phyloP scores from a whole-genome alignment of 768 basidiomycete genomes.

The Kwoniella europaea region DNA sequence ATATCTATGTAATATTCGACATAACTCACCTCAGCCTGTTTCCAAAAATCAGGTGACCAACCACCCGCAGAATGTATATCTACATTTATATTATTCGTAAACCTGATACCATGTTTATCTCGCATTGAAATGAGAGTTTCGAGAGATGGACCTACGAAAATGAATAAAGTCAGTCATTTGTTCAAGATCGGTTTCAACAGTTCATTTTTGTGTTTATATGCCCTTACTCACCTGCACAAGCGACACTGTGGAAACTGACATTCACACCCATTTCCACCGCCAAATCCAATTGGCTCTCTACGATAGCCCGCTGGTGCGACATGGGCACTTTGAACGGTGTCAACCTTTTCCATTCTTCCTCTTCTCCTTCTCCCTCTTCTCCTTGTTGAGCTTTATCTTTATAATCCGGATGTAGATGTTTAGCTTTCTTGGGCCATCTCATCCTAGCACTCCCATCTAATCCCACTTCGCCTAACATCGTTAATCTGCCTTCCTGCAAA shows the following conservation, averaged over 20 bases:
- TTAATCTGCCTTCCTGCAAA: constrained; percentile 59
- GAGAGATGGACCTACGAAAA: constrained; percentile 64
- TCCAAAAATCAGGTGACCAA: constrained; percentile 76
- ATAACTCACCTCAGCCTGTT: constrained; percentile 71
- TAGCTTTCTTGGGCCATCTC: constrained; percentile 44
- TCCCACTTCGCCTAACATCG: constrained; percentile 93
- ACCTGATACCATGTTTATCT: constrained; percentile 63
- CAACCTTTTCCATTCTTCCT: constrained; percentile 72
- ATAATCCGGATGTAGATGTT: constrained; percentile 33
- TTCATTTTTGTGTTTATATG: no score
- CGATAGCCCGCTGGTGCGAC: constrained; percentile 77
- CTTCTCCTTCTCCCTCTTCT: constrained; percentile 75
- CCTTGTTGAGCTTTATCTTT: constrained; percentile 63
- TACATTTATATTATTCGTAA: constrained; percentile 73
- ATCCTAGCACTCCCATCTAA: constrained; percentile 68
- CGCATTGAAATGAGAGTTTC: constrained; percentile 70
- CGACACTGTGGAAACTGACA: constrained; percentile 72
- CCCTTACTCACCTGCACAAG: constrained; percentile 37
- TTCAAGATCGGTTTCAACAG: no score
- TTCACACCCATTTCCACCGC: constrained; percentile 78
- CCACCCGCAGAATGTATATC: constrained; percentile 88
- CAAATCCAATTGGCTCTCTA: constrained; percentile 82
- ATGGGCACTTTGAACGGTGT: constrained; percentile 80
- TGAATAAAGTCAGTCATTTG: no score
- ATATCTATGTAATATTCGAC: background rate